phyloP scores from a whole-genome alignment of 306 rosid species.

The Vicia sativa region DNA sequence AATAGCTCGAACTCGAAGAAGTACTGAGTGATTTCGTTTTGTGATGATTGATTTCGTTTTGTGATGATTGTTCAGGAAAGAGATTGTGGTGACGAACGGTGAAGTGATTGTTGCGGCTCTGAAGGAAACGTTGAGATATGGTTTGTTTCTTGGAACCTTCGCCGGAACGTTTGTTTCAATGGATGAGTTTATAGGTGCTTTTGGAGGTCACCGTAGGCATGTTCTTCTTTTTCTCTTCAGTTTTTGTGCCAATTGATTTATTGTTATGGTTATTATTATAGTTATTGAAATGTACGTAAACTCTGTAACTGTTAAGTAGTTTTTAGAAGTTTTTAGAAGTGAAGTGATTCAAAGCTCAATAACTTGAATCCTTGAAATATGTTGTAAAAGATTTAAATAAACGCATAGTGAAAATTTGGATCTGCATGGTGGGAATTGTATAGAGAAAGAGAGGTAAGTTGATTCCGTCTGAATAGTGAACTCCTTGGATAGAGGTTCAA shows the following conservation, averaged over 20 bases:
- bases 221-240: slow-evolving; percentile 42
- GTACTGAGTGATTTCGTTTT: background rate
- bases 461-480: no score
- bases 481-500: no score
- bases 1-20: background rate
- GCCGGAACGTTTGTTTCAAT: slow-evolving; percentile 88
- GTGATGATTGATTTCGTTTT: background rate
- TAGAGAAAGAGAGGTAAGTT: no score
- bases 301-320: background rate
- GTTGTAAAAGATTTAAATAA: background rate
- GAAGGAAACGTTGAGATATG: slow-evolving; percentile 94
- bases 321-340: no score
- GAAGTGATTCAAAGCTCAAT: slow-evolving; percentile 10
- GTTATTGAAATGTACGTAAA: background rate
- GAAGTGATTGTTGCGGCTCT: slow-evolving; percentile 68
- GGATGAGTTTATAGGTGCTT: slow-evolving; percentile 72
- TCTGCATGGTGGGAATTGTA: background rate
- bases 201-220: slow-evolving; percentile 92
- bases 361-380: background rate
- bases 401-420: background rate
- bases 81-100: slow-evolving; percentile 57
- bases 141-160: slow-evolving; percentile 87
- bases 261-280: background rate
- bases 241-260: background rate
- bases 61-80: slow-evolving; percentile 47